Evolutionary conservation across 169 alveolate genomes (phyloP).

Genomic region (Cryptosporidium sp.): DNA sequence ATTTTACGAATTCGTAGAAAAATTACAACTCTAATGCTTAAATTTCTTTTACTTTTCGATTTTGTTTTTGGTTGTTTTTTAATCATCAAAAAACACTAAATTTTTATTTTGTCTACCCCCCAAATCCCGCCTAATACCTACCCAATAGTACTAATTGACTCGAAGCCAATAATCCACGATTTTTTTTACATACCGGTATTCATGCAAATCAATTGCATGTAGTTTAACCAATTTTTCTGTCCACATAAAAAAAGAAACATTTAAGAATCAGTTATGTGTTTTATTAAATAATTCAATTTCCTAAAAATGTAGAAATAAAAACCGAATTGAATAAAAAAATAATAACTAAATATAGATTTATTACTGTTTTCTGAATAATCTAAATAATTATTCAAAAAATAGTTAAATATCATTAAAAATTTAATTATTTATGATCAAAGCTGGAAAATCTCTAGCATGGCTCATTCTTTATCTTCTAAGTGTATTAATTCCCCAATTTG

Average conservation of each 20-base stretch:
- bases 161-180: background rate
- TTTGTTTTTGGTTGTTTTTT: background rate
- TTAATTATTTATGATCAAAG: too few species aligned
- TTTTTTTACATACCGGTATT: conserved; percentile 4
- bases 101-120: background rate
- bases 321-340: too few species aligned
- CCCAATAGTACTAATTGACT: background rate
- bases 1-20: background rate
- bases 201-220: conserved; percentile 8
- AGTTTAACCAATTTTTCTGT: background rate
- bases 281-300: too few species aligned
- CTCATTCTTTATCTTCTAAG: background rate
- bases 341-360: background rate
- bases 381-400: too few species aligned
- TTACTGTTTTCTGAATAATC: too few species aligned
- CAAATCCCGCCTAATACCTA: background rate
- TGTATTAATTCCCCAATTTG: background rate
- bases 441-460: too few species aligned
- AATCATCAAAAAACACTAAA: background rate
- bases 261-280: too few species aligned
- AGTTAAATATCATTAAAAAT: too few species aligned
- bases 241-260: background rate
- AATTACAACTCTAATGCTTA: background rate
- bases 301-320: too few species aligned
- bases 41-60: background rate